Evolutionary conservation across 1,284 basidiomycete species (phyloP).

Genomic region (Pseudozyma sp.): DNA sequence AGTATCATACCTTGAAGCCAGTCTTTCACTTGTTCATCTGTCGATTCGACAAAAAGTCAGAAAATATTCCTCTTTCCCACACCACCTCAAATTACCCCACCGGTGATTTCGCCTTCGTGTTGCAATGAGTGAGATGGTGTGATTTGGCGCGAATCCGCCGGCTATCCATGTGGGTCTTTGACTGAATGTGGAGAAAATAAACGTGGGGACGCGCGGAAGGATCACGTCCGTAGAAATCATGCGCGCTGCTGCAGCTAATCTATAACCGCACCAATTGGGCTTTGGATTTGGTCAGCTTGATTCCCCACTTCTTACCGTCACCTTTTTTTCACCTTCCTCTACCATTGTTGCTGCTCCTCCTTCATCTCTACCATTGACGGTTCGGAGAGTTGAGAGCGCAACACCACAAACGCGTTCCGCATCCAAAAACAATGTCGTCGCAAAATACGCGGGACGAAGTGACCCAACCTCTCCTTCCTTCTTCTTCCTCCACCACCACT

Average conservation of each 20-base stretch:
- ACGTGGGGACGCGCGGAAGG: not conserved
- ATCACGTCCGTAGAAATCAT: too few relatives aligned
- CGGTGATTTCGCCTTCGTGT: not conserved
- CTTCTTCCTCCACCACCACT: not conserved
- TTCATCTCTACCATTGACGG: too few relatives aligned
- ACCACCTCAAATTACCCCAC: too few relatives aligned
- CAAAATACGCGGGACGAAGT: not conserved
- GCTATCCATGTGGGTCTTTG: not conserved
- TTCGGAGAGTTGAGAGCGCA: not conserved
- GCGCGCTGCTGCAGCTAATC: too few relatives aligned
- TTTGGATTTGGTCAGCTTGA: not conserved
- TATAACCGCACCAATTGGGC: too few relatives aligned
- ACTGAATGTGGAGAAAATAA: not conserved
- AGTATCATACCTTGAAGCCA: too few relatives aligned
- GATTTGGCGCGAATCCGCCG: not conserved
- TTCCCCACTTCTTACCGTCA: not conserved
- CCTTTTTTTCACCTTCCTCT: too few relatives aligned
- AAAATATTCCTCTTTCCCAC: too few relatives aligned
- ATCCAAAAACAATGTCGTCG: not conserved
- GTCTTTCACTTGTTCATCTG: too few relatives aligned
- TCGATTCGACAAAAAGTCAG: too few relatives aligned
- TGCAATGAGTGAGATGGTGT: not conserved
- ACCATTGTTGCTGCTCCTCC: too few relatives aligned
- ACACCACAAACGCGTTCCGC: not conserved
- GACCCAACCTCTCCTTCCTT: constrained; percentile 18